These are phyloP conservation scores for Gossypium herbaceum DNA, from an alignment of 345 rosid species.

Conservation along the genomic window DNA sequence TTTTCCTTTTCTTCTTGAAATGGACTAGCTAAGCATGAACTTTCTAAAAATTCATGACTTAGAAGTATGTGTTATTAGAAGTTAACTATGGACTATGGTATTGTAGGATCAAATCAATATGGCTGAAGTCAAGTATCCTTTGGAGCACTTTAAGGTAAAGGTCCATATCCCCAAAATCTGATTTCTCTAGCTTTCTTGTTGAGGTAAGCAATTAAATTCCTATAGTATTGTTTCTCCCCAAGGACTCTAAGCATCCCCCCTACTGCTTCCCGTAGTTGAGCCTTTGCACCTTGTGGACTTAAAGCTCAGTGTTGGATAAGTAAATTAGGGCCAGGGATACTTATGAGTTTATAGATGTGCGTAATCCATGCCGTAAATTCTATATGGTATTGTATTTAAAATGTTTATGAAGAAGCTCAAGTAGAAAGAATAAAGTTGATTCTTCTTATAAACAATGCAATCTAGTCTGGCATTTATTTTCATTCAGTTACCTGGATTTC, in stretches of 20 bases:
- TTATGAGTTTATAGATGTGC: conserved; percentile 1
- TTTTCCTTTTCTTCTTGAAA: conserved; percentile 1
- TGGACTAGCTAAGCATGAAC: neutral
- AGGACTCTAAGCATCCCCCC: neutral
- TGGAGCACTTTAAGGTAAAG: conserved; percentile 83
- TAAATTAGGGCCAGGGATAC: neutral
- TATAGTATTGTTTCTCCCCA: neutral
- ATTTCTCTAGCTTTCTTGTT: neutral
- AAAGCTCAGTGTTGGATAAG: neutral
- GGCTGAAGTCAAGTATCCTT: conserved; percentile 81
- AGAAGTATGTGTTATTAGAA: neutral
- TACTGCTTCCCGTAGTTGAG: neutral
- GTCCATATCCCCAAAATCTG: neutral
- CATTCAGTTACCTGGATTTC: neutral
- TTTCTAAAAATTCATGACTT: neutral
- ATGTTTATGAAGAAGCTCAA: neutral
- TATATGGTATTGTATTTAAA: neutral
- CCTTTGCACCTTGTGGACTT: neutral
- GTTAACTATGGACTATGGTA: conserved; percentile 14
- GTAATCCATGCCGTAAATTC: neutral
- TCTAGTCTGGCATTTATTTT: neutral
- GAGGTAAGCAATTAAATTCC: neutral
- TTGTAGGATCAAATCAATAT: conserved; percentile 87
- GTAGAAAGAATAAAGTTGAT: neutral
- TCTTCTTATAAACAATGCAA: neutral